Percentiles rank a stretch among this genome's conserved stretches.
These are phyloP conservation scores for Heterobasidion occidentale DNA, from an alignment of 1,284 basidiomycete species.

Conservation along the genomic window DNA sequence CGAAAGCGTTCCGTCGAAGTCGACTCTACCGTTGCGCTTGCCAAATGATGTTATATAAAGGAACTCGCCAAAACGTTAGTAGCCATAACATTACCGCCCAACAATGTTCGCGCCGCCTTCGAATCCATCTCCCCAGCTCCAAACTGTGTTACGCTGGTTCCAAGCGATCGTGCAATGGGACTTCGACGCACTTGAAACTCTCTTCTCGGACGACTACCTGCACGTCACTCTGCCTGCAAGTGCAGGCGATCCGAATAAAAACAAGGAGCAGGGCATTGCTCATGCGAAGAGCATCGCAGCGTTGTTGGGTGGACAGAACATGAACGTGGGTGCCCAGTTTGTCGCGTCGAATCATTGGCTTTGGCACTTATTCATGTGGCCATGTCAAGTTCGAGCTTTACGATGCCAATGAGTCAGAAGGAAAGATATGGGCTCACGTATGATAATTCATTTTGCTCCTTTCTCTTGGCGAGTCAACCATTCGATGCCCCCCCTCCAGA, in stretches of 20 bases:
- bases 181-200: neutral
- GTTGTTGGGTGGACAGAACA: neutral
- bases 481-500: neutral
- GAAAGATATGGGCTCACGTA: neutral
- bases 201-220: neutral
- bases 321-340: neutral
- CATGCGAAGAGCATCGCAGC: neutral
- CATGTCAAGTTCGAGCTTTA: neutral
- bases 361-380: too few species aligned
- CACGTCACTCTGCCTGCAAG: neutral
- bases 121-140: neutral
- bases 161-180: neutral
- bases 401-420: neutral
- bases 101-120: too few species aligned
- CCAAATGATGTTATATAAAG: too few species aligned
- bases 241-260: neutral
- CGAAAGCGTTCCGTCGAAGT: too few species aligned
- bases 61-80: too few species aligned
- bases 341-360: too few species aligned
- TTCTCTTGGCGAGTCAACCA: neutral
- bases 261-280: neutral
- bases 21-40: too few species aligned
- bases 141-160: neutral
- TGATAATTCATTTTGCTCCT: neutral
- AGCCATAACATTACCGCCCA: too few species aligned